Evolutionary conservation across 106 monocot species (phyloP).

Genomic region (Cymbidium sinense): DNA sequence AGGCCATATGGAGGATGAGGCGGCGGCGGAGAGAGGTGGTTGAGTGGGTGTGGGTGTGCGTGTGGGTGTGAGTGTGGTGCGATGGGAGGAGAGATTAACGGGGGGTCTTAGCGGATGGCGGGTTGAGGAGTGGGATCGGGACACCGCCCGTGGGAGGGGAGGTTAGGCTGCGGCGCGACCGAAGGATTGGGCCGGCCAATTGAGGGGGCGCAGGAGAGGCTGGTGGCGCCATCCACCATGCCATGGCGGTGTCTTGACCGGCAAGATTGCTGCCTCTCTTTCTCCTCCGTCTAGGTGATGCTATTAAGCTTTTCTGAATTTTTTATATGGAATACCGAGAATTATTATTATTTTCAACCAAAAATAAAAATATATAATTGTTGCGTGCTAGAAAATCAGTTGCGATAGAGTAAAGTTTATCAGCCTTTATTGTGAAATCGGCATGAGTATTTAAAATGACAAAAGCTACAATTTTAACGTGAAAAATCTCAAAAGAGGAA

Average conservation of each 20-base stretch:
- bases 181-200: background rate
- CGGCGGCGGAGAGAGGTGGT: background rate
- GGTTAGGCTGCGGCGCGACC: background rate
- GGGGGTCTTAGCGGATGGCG: background rate
- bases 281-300: background rate
- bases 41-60: too few relatives aligned
- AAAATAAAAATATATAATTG: too few relatives aligned
- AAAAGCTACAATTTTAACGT: too few relatives aligned
- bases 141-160: background rate
- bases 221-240: background rate
- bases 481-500: too few relatives aligned
- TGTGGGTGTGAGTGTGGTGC: too few relatives aligned
- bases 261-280: background rate
- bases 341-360: too few relatives aligned
- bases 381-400: too few relatives aligned
- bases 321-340: too few relatives aligned
- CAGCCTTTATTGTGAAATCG: too few relatives aligned
- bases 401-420: too few relatives aligned
- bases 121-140: background rate
- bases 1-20: background rate
- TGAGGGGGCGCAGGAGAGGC: background rate
- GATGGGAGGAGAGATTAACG: background rate
- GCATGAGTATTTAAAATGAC: too few relatives aligned
- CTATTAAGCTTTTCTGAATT: background rate
- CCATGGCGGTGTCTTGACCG: conserved; percentile 1